Base-by-base conservation (phyloP, 257 asterid genomes). In the Forsythia suspensa region DNA sequence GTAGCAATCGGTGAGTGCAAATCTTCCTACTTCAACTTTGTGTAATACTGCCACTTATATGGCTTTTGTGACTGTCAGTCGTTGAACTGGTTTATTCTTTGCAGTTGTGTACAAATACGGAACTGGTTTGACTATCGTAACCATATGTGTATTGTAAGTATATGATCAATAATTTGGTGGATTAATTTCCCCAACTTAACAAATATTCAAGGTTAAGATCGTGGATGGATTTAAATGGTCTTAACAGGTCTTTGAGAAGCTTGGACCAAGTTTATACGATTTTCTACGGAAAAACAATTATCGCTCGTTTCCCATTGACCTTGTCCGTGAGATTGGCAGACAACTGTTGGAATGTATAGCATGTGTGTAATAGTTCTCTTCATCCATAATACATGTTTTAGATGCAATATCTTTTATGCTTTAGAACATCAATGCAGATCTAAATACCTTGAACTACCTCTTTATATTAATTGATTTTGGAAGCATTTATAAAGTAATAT, bases 41-140 rank as follows among this genome's bases (percentile, higher is more conserved):
- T 43, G n/a, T 29, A 0, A 18, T 71, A 24, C 75, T 80, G 79
- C 76, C 71, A 46, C 48, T 36, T 40, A 71, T 80, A 55, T 59
- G 67, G 78, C 55, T 72, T 75, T 71, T 82, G 82, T 68, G 68
- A 76, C 80, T 80, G 68, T 85, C 85, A 78, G 87, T 86, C 84
- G 92, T 95, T 95, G 87, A 95, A 86, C 83, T 83, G 84, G 87
- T 93, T 95, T 93, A 88, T 93, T 91, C 93, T 94, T 92, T 94
- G 97, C 97, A 94, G 98, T 94, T 94, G 97, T 87, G 98, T 94
- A 73, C 98, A 92, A 92, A 82, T 94, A 91, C 90, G 97, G 97
- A 92, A 94, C 97, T 94, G 98, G 98, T 94, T 94, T 94, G 98
- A 92, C 98, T 94, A 92, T 94, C 98, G 97, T 90, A 92, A 94